A percentile compares a stretch with the other conserved stretches of the same genome.
Conservation (phyloP, 1,284 basidiomycete genomes). For the Fomitopsis betulina region DNA sequence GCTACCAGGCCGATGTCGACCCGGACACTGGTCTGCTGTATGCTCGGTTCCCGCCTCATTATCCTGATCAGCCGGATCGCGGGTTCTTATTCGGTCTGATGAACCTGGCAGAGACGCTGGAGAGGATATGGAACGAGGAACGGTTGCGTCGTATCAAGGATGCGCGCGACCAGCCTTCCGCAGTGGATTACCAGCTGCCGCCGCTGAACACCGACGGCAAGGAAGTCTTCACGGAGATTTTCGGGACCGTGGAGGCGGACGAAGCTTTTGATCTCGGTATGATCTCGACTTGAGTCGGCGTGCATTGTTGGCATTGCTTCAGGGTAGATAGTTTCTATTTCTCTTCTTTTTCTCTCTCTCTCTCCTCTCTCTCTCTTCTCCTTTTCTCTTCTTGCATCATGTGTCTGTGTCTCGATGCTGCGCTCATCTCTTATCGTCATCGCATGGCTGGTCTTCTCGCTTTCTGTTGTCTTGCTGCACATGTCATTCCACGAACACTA, state of each 20-base stretch:
- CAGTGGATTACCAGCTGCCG: conserved; percentile 47
- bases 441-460: not conserved
- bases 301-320: not conserved
- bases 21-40: conserved; percentile 75
- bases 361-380: not conserved
- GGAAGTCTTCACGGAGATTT: conserved; percentile 74
- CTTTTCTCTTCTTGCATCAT: conserved; percentile 3
- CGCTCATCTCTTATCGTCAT: not conserved
- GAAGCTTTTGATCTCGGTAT: conserved; percentile 65
- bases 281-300: conserved; percentile 55
- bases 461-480: conserved; percentile 6
- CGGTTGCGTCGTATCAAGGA: conserved; percentile 62
- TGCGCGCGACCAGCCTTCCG: conserved; percentile 52
- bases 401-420: not conserved
- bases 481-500: conserved; percentile 7
- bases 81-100: conserved; percentile 93
- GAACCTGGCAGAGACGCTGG: conserved; percentile 71
- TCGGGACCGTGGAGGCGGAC: conserved; percentile 40
- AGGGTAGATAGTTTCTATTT: not conserved
- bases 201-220: conserved; percentile 64
- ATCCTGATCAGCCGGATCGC: conserved; percentile 84
- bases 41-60: conserved; percentile 90
- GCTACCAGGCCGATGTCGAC: conserved; percentile 80
- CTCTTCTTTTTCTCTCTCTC: no score
- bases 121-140: conserved; percentile 83